A percentile compares a stretch with the other conserved stretches of the same genome.
Conservation (phyloP, 257 asterid species). For the Ligustrum vulgare region DNA sequence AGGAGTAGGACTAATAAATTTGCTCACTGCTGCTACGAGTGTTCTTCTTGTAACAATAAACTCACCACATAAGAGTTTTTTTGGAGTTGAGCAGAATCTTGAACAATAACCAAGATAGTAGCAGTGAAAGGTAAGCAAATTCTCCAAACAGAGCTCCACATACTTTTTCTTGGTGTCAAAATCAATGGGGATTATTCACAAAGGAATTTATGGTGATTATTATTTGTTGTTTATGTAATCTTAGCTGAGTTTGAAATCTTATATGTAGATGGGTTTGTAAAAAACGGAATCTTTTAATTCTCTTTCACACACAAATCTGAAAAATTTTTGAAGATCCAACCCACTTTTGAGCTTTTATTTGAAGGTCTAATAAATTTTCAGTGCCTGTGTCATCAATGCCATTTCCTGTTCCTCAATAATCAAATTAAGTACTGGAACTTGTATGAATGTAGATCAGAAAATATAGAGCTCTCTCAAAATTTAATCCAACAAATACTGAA, state of each 20-base stretch:
- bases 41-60: too few species aligned
- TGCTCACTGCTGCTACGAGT: not conserved
- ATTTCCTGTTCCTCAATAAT: not conserved
- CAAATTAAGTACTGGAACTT: not conserved
- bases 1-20: not conserved
- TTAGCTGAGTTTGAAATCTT: not conserved
- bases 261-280: not conserved
- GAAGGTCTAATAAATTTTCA: not conserved
- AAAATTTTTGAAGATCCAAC: not conserved
- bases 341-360: not conserved
- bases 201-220: not conserved
- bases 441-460: not conserved
- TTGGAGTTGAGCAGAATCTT: not conserved
- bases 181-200: not conserved
- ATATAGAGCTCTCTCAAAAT: not conserved
- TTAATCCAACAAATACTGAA: not conserved
- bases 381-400: not conserved
- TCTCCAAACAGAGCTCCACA: not conserved
- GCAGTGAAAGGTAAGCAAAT: not conserved
- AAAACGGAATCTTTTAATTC: not conserved
- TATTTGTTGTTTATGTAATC: not conserved
- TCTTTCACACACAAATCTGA: not conserved
- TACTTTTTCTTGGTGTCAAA: not conserved
- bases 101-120: not conserved
- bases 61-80: not conserved